Conservation (phyloP, 331 rosid genomes). For the Rhamnella rubrinervis region DNA sequence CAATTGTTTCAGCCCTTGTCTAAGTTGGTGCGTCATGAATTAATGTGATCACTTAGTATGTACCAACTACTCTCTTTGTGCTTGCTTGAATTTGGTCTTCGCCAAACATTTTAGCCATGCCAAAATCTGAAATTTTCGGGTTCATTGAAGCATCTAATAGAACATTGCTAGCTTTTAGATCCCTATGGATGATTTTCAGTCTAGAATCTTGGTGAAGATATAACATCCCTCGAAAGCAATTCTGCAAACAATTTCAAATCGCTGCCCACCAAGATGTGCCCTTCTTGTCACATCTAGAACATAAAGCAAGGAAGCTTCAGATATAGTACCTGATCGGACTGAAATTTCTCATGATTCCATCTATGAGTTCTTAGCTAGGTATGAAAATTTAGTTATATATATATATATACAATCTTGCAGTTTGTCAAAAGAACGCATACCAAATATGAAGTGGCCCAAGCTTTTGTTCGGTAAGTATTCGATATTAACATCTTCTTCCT, state of each 20-base stretch:
- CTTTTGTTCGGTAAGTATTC: neutral
- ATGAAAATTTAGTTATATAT: neutral
- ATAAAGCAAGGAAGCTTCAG: neutral
- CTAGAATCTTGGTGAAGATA: no score
- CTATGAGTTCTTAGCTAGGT: no score
- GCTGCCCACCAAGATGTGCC: neutral
- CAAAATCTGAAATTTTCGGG: conserved; percentile 4
- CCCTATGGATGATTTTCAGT: neutral
- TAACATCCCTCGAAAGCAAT: no score
- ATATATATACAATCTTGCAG: neutral
- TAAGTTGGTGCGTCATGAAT: neutral
- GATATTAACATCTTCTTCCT: neutral
- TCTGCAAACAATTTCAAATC: neutral
- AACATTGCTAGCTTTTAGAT: conserved; percentile 2
- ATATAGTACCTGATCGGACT: neutral
- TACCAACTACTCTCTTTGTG: no score
- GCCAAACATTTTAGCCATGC: neutral
- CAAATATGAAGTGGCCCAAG: neutral
- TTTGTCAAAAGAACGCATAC: neutral
- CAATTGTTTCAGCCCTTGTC: neutral
- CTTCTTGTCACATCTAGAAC: neutral
- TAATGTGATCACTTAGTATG: no score
- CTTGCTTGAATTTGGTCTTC: neutral
- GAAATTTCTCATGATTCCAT: no score
- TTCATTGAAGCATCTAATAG: neutral